Base-by-base conservation (phyloP, 83 land plant species). In the Thuja plicata region DNA sequence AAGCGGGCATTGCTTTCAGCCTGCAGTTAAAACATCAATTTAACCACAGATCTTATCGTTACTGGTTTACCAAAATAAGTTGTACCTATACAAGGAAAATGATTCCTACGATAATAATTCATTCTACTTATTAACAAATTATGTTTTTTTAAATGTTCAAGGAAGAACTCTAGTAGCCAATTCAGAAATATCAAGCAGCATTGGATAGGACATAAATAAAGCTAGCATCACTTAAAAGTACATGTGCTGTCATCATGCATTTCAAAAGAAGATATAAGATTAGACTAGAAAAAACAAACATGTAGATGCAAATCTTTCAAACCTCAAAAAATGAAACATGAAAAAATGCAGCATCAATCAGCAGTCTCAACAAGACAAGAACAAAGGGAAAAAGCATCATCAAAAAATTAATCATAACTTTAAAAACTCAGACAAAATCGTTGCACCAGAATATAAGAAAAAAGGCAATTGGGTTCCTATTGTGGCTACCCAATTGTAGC, bases 1-100 rank as follows among this genome's bases (percentile, higher is more conserved):
- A 98, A 98, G 74, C 99, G 94, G 37, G 99, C 99, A 95, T 98
- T 97, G 91, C 99, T 97, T 90, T 97, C 99, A 91, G 85, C 83
- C 98, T 97, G 94, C 94, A 46, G 86, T 83, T 83, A 84, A 17
- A 84, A 84, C 54, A 46, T 84, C 11, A 13, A 82, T 27, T 24
- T n/a, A 48, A 40, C 86, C 50, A 30, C 86, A 83, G 50, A 82
- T 50, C 5, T 8, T 1, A 16, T n/a, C 9, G 50, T 5, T 35
- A 12, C 50, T 48, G n/a, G 19, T n/a, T 84, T 50, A 45, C 27
- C 8, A 30, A 34, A 48, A 84, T 32, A 84, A 84, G 13, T 48
- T 84, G 15, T 41, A 81, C 43, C 43, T 81, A 81, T 43, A 41
- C n/a, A 37, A n/a, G 13, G 13, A 81, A 81, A 81, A 81, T 13